Evolutionary conservation across 495 filamentous ascomycete genomes (phyloP), one percentile per base, ranked within the genome.

Genomic region (Lasiosphaeria ovina): DNA sequence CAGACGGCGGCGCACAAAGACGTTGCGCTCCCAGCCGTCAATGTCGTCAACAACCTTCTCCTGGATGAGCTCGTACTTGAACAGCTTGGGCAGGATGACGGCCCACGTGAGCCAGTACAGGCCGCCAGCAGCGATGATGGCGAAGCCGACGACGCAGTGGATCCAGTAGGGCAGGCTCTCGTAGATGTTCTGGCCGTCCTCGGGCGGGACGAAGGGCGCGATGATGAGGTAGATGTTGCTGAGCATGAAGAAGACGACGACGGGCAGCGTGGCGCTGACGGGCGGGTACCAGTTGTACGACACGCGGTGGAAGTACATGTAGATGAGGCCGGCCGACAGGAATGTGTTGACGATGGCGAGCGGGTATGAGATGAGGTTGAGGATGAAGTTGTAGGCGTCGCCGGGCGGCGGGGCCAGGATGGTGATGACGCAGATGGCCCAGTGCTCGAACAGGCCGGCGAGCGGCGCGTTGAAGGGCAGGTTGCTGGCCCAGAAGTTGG

Each of bases 21-120:
- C 63, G 49, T 66, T 69, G 9, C 73, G 62, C 62, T 71, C 74
- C 77, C 77, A 80, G 6, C 77, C 77, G 54, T 78, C 76, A 59
- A 74, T 70, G 12, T 72, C 65, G 32, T 70, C 68, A 10, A 77
- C 62, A 4, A 67, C 56, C 0, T 64, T 69, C 63, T 83, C 80
- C 64, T 87, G 80, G 58, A 85, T 85, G 14, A 89, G 76, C 51
- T 67, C 77, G 68, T 89, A 89, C 0, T 74, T 71, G 51, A 81
- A 83, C 64, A 83, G 74, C 50, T 75, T 73, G 45, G 89, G 88
- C 35, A 91, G 66, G 35, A 85, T 60, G 5, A 84, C 76, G 4
- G 85, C 88, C 86, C 85, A 89, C 53, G 90, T 62, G 61, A 88
- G 84, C 88, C 88, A 91, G 70, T 91, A 91, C 0, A 87, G 5